Evolutionary conservation across 2,329 filamentous ascomycete species (phyloP), one percentile per base, ranked within the genome.

Genomic region (Nectriaceae sp.): DNA sequence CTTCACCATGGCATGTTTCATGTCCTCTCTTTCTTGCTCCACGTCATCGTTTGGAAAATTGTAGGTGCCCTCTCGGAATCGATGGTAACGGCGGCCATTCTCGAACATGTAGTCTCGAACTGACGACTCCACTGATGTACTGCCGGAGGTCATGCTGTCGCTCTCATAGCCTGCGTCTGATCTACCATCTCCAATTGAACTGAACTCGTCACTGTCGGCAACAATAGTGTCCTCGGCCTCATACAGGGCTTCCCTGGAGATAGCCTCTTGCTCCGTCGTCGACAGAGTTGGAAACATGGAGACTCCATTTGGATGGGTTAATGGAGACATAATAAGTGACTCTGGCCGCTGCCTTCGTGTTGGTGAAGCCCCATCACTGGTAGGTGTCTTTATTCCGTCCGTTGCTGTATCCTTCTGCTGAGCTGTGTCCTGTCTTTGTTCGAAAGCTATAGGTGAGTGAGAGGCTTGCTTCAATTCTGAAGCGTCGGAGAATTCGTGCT

Each of bases 21-120:
- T 74, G 43, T 83, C 78, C 55, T 82, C 75, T 31, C 79, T 69
- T 54, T 83, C 79, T 60, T 83, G 79, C 64, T 84, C 81, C 4
- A 74, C 66, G 41, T 83, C 80, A 50, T 84, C 82, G 46, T 83
- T 84, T 21, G 82, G 81, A 42, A 83, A 81, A 46, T 77, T 77
- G 57, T 84, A 84, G 11, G 64, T 59, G 5, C 78, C 79, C 47
- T 79, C 77, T 16, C 78, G 70, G 57, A 78, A 81, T 36, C 71
- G 71, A 57, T 83, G 80, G 49, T 84, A 84, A 21, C 80, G 72
- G 20, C 80, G 72, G n/a, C 81, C 81, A 57, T 84, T 82, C 56
- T 83, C 79, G 47, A 70, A 74, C 41, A 72, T 69, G 54, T 79
- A 83, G 51, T 83, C 74, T 37, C 75, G 67, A 20, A 80, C 68